Percentiles rank a stretch among this genome's conserved stretches.
Evolutionary conservation across 163 green algal species (phyloP).

Genomic region (Scenedesmus sp.): DNA sequence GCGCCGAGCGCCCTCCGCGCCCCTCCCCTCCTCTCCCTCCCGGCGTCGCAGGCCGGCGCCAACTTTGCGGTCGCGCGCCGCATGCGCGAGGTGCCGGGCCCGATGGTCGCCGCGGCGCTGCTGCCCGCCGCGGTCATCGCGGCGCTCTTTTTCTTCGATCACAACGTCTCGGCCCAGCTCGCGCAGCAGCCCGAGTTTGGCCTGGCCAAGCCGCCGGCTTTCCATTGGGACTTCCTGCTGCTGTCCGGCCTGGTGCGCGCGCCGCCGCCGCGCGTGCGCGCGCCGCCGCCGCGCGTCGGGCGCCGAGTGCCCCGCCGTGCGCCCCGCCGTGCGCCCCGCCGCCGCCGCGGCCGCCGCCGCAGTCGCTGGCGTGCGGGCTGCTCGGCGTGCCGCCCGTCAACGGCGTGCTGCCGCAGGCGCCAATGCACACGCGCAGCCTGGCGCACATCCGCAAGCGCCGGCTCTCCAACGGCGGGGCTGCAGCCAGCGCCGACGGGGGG

Average conservation of each 20-base stretch:
- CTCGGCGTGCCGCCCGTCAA: slow-evolving; percentile 89
- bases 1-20: too few relatives aligned
- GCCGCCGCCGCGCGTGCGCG: too few relatives aligned
- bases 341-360: slow-evolving; percentile 43
- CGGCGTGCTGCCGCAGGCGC: slow-evolving; percentile 82
- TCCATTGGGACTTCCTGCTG: slow-evolving; percentile 75
- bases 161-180: slow-evolving; percentile 75
- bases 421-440: slow-evolving; percentile 82
- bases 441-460: slow-evolving; percentile 30
- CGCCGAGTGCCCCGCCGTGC: too few relatives aligned
- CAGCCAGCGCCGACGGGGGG: too few relatives aligned
- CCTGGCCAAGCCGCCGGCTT: slow-evolving; percentile 77
- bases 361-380: slow-evolving; percentile 78
- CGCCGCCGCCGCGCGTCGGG: too few relatives aligned
- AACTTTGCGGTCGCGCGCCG: slow-evolving; percentile 56
- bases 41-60: slow-evolving; percentile 49
- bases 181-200: slow-evolving; percentile 83
- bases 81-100: slow-evolving; percentile 65
- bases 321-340: too few relatives aligned
- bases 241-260: slow-evolving; percentile 49
- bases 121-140: slow-evolving; percentile 86
- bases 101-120: slow-evolving; percentile 75
- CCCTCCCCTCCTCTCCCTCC: not conserved
- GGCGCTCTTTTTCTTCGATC: not conserved
- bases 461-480: too few relatives aligned